Base-by-base conservation (phyloP, 768 basidiomycete species). In the Mycena latifolia region DNA sequence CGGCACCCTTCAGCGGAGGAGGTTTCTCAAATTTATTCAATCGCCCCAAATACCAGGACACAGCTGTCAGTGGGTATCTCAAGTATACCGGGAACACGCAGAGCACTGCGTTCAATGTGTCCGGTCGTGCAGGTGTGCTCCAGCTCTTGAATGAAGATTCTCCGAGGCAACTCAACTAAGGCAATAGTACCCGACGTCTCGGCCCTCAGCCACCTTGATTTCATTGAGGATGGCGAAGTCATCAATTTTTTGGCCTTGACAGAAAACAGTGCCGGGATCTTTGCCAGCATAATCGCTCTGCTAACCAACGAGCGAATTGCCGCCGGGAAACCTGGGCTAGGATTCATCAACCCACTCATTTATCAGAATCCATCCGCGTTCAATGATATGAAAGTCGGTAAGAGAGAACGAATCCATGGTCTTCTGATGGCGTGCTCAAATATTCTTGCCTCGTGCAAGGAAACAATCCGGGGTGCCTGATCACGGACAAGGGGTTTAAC, bases 231-330 rank as follows among this genome's bases (percentile, higher is more conserved):
- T 8, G 43, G 46, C 2, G 17, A 17, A n/a, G 31, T 50, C 14
- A 20, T 59, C 6, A 22, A 59, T 35, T 47, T 57, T 29, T 17
- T 27, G 10, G 12, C 5, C 9, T n/a, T 22, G 3, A 17, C 45
- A 7, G 28, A 20, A 3, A 41, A 20, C 22, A 27, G 31, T 22
- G 58, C 58, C 5, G 35, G 2, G 10, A 51, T 60, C 18, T 60
- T 60, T 18, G 58, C 58, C 3, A 60, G 58, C 20, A 48, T 51
- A n/a, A 35, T 60, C 7, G 58, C 58, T 11, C 46, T 51, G 25
- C 17, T 60, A 15, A 50, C 29, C 6, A 60, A 51, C 35, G 47
- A 60, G 35, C 47, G 58, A 5, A 39, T 51, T 18, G 47, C 47
- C 0, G 58, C 58, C 3, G 51, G 51, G 1, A 52, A 53, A 11